Conservation (phyloP, 345 rosid genomes). For the Noccaea caerulescens region DNA sequence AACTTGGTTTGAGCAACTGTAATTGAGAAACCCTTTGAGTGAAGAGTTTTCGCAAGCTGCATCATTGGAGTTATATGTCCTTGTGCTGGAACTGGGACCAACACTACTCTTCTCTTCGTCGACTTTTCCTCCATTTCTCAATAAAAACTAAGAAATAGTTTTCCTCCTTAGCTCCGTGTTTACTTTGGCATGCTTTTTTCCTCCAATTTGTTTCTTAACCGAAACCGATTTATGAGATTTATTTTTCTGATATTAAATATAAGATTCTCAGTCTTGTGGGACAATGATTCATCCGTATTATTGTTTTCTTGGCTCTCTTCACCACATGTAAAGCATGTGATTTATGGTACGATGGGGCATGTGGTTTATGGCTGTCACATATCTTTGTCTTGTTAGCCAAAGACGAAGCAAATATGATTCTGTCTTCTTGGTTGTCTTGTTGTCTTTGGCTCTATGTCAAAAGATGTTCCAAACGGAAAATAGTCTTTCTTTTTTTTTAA, state of each 20-base stretch:
- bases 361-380: neutral
- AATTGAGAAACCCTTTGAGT: slow-evolving; percentile 44
- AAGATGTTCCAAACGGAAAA: neutral
- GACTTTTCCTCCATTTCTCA: slow-evolving; percentile 21
- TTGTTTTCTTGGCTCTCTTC: neutral
- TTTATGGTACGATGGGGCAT: neutral
- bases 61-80: slow-evolving; percentile 73
- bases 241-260: neutral
- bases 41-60: slow-evolving; percentile 56
- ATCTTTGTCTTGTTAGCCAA: slow-evolving; percentile 9
- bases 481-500: neutral
- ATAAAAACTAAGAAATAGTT: neutral
- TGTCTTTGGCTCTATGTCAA: neutral
- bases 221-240: neutral
- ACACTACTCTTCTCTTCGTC: slow-evolving; percentile 1
- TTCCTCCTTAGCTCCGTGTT: no score
- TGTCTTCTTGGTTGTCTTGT: slow-evolving; percentile 2
- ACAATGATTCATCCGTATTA: neutral
- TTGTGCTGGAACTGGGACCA: slow-evolving; percentile 60
- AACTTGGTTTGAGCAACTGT: slow-evolving; percentile 32
- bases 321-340: slow-evolving; percentile 6
- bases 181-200: neutral
- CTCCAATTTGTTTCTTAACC: no score
- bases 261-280: neutral
- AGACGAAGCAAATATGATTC: slow-evolving; percentile 12